phyloP scores from a whole-genome alignment of 345 rosid species.

The Ceriops zippeliana region DNA sequence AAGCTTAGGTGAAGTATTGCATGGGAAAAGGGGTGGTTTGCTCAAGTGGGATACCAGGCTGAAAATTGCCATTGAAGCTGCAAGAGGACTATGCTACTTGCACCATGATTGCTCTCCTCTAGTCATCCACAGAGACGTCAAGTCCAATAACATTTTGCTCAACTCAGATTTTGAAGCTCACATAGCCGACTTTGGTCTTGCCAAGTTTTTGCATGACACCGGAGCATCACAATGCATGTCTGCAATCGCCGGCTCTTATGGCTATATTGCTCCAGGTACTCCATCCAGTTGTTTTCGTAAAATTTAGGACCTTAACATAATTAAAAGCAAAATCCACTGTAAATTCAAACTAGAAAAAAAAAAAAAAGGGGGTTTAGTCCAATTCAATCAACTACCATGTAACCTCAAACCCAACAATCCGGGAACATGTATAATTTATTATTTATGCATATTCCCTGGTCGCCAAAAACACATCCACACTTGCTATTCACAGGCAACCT shows the following conservation, averaged over 20 bases:
- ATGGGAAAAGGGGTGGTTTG: conserved; percentile 52
- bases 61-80: conserved; percentile 64
- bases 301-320: not conserved
- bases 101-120: conserved; percentile 74
- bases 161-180: conserved; percentile 69
- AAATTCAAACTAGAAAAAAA: not conserved
- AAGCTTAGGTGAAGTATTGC: conserved; percentile 62
- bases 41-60: conserved; percentile 58
- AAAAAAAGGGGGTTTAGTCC: not conserved
- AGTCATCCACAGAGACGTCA: conserved; percentile 69
- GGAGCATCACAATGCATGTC: conserved; percentile 73
- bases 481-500: conserved; percentile 14
- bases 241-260: conserved; percentile 68
- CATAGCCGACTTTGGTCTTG: conserved; percentile 69
- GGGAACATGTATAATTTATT: too few relatives aligned
- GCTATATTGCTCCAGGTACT: conserved; percentile 75
- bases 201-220: conserved; percentile 54
- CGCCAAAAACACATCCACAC: conserved; percentile 22
- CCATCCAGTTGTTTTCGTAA: too few relatives aligned
- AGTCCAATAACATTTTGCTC: conserved; percentile 63
- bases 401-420: not conserved
- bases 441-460: conserved; percentile 12
- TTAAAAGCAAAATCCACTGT: not conserved
- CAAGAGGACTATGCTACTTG: conserved; percentile 66
- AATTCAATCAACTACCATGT: not conserved